phyloP scores from a whole-genome alignment of 2,329 filamentous ascomycete genomes.

The Pseudomassariella vexata region DNA sequence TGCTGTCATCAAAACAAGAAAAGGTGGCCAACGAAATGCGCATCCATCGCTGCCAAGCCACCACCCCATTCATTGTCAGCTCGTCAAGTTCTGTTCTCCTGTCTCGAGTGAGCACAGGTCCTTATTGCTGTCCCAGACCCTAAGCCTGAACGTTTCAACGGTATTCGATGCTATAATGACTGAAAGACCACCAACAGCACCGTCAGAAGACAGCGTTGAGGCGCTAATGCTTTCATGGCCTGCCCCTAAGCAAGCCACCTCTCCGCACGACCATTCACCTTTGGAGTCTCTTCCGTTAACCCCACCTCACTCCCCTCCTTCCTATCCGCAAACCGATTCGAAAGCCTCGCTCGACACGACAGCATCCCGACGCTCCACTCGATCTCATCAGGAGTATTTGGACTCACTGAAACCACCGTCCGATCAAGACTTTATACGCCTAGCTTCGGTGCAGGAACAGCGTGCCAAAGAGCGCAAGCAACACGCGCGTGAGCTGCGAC shows the following conservation, averaged over 20 bases:
- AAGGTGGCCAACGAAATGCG: no score
- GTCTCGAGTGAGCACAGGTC: no score
- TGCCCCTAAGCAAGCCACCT: conserved; percentile 6
- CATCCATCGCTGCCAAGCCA: no score
- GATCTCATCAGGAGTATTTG: conserved; percentile 38
- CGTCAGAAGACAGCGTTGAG: conserved; percentile 5
- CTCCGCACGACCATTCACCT: conserved; percentile 7
- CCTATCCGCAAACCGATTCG: conserved; percentile 11
- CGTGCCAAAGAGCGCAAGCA: conserved; percentile 38
- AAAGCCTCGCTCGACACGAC: conserved; percentile 15
- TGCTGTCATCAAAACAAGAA: no score
- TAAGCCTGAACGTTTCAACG: no score
- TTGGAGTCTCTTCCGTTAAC: conserved; percentile 14
- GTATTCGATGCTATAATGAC: conserved; percentile 7
- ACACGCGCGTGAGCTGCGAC: conserved; percentile 29
- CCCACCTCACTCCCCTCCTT: conserved; percentile 14
- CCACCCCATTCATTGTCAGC: no score
- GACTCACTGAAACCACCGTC: conserved; percentile 44
- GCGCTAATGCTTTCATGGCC: conserved; percentile 7
- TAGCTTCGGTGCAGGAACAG: conserved; percentile 41
- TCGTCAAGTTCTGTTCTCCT: no score
- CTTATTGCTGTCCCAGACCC: no score
- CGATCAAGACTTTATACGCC: conserved; percentile 38
- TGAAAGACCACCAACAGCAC: conserved; percentile 4
- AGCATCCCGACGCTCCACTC: conserved; percentile 16